These are phyloP conservation scores for Cladophialophora psammophila DNA, from an alignment of 2,329 filamentous ascomycete genomes.

Conservation along the genomic window DNA sequence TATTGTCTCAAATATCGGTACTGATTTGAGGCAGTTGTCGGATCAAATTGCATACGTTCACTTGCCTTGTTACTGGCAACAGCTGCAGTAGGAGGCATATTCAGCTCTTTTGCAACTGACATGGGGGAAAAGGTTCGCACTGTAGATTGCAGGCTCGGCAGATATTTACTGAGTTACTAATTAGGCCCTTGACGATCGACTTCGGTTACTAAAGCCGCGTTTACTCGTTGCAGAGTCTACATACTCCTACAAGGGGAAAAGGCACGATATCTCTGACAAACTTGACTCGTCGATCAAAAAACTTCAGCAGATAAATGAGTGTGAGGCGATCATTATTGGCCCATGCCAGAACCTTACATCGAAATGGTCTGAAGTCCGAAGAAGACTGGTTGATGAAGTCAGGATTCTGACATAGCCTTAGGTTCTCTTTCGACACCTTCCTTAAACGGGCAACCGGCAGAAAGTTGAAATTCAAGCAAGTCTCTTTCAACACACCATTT, in stretches of 20 bases:
- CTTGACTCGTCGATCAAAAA: conserved; percentile 69
- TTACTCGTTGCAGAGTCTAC: conserved; percentile 82
- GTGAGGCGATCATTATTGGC: conserved; percentile 66
- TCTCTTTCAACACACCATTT: conserved; percentile 76
- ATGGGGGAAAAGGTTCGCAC: conserved; percentile 43
- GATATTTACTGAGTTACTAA: too few species aligned
- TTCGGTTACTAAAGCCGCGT: conserved; percentile 75
- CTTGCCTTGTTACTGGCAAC: conserved; percentile 52
- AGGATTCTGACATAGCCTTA: too few species aligned
- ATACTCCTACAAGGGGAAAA: conserved; percentile 79
- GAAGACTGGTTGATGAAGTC: conserved; percentile 2
- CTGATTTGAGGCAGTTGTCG: conserved; percentile 11
- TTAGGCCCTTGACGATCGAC: conserved; percentile 60
- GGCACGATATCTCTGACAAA: conserved; percentile 73
- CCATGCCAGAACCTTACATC: too few species aligned
- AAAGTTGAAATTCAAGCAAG: conserved; percentile 59
- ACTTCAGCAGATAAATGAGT: conserved; percentile 63
- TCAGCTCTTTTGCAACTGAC: conserved; percentile 54
- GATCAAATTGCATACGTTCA: conserved; percentile 5
- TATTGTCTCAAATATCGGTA: neutral
- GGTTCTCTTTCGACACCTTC: conserved; percentile 47
- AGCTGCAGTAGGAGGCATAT: conserved; percentile 53
- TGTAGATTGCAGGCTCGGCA: too few species aligned
- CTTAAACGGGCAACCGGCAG: conserved; percentile 15
- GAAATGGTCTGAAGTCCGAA: conserved; percentile 31